These are phyloP conservation scores for Russula ochroleuca DNA, from an alignment of 768 basidiomycete genomes.

Conservation along the genomic window DNA sequence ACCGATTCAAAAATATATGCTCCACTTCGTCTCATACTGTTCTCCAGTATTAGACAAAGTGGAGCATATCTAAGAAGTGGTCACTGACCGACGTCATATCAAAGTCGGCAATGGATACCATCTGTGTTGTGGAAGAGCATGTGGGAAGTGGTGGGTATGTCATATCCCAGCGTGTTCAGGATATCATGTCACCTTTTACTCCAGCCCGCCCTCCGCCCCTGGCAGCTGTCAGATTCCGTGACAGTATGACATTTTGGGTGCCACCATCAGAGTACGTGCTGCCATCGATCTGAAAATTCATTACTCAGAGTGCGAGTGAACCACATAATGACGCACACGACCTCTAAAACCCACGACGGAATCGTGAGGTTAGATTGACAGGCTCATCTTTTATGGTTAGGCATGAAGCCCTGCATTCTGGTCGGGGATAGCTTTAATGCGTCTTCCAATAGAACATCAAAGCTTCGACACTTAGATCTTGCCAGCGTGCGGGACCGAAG, in stretches of 20 bases:
- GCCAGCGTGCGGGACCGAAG: constrained; percentile 1
- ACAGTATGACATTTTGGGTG: neutral
- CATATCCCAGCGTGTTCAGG: neutral
- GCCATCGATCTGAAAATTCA: neutral
- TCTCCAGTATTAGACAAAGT: too few species aligned
- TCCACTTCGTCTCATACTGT: too few species aligned
- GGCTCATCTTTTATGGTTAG: neutral
- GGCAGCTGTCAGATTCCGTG: neutral
- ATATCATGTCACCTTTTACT: neutral
- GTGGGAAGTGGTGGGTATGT: neutral
- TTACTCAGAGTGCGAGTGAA: neutral
- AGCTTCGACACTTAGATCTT: constrained; percentile 1
- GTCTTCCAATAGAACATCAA: neutral
- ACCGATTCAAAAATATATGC: too few species aligned
- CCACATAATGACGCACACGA: neutral
- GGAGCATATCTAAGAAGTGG: too few species aligned
- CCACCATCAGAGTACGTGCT: neutral
- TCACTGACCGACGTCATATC: too few species aligned
- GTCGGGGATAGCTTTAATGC: neutral
- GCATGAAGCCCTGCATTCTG: neutral
- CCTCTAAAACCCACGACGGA: neutral
- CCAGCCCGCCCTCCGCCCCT: neutral
- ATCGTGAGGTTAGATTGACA: neutral
- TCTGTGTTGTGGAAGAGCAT: too few species aligned
- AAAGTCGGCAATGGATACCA: too few species aligned